Percentiles rank a stretch among this genome's conserved stretches.
These are phyloP conservation scores for Colletotrichum sidae DNA, from an alignment of 2,329 filamentous ascomycete species.

Conservation along the genomic window DNA sequence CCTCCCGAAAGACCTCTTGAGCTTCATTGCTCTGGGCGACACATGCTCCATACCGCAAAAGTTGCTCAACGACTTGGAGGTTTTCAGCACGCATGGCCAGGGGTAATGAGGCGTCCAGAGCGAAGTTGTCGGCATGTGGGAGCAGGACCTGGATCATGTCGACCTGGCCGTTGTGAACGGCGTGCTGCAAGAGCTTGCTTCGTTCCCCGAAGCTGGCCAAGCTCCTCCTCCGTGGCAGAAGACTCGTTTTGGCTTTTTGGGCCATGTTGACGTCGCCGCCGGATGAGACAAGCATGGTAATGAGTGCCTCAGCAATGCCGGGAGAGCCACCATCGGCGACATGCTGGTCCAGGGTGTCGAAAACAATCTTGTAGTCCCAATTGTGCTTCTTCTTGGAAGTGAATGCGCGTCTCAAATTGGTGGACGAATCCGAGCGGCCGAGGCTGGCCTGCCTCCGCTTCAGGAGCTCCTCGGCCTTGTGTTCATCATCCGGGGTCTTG, in stretches of 20 bases:
- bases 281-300: slow-evolving; percentile 59
- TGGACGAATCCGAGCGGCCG: slow-evolving; percentile 44
- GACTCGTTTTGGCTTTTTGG: slow-evolving; percentile 59
- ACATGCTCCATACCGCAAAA: slow-evolving; percentile 62
- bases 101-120: slow-evolving; percentile 62
- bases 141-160: slow-evolving; percentile 67
- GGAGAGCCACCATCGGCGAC: slow-evolving; percentile 62
- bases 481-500: slow-evolving; percentile 61
- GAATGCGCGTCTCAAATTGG: slow-evolving; percentile 53
- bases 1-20: slow-evolving; percentile 64
- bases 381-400: slow-evolving; percentile 58
- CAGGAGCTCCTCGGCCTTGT: slow-evolving; percentile 65
- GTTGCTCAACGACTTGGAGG: slow-evolving; percentile 55
- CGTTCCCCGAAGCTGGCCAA: slow-evolving; percentile 61
- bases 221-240: slow-evolving; percentile 62
- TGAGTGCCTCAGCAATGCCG: slow-evolving; percentile 67
- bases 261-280: slow-evolving; percentile 63
- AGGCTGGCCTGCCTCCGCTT: slow-evolving; percentile 55
- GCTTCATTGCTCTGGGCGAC: slow-evolving; percentile 53
- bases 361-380: slow-evolving; percentile 65
- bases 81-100: slow-evolving; percentile 60
- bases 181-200: slow-evolving; percentile 62
- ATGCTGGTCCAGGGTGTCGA: slow-evolving; percentile 62
- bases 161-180: slow-evolving; percentile 60
- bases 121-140: slow-evolving; percentile 62